Conservation (phyloP, 2,329 filamentous ascomycete species). For the Neofusicoccum parvum region DNA sequence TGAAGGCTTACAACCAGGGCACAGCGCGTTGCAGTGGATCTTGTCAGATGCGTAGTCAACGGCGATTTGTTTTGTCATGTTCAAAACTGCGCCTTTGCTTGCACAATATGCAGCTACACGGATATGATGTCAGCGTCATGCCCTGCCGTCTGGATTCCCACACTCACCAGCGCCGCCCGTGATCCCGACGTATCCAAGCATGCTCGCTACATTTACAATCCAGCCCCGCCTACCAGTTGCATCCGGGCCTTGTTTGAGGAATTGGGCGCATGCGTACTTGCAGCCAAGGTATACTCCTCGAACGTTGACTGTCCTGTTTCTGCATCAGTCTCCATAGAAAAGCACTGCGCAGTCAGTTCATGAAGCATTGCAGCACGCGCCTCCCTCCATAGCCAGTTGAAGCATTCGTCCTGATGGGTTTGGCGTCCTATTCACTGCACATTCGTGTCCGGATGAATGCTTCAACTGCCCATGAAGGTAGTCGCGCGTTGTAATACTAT, state of each 20-base stretch:
- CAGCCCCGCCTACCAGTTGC: slow-evolving; percentile 35
- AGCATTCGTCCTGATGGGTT: too few species aligned
- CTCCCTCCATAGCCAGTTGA: too few species aligned
- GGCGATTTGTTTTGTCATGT: slow-evolving; percentile 49
- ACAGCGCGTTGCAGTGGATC: slow-evolving; percentile 48
- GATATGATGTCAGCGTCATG: slow-evolving; percentile 7
- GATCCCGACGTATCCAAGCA: slow-evolving; percentile 37
- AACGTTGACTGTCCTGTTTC: slow-evolving; percentile 36
- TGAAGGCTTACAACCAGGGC: slow-evolving; percentile 43
- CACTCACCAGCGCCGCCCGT: not conserved
- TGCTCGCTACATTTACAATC: slow-evolving; percentile 43
- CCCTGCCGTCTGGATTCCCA: not conserved
- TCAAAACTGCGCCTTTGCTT: slow-evolving; percentile 50
- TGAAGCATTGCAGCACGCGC: too few species aligned
- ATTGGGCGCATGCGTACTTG: slow-evolving; percentile 41
- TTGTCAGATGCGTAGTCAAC: slow-evolving; percentile 45
- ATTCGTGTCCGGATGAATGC: too few species aligned
- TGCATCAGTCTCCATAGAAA: not conserved
- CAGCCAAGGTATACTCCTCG: slow-evolving; percentile 43
- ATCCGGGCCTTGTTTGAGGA: slow-evolving; percentile 38
- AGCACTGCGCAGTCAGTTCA: not conserved
- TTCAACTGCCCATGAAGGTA: too few species aligned
- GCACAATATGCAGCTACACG: slow-evolving; percentile 43
- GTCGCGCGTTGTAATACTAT: too few species aligned
- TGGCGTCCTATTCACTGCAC: too few species aligned